These are phyloP conservation scores for Thermomucor indicae-seudaticae DNA, from an alignment of 371 early-diverging fungal genomes.

Conservation along the genomic window DNA sequence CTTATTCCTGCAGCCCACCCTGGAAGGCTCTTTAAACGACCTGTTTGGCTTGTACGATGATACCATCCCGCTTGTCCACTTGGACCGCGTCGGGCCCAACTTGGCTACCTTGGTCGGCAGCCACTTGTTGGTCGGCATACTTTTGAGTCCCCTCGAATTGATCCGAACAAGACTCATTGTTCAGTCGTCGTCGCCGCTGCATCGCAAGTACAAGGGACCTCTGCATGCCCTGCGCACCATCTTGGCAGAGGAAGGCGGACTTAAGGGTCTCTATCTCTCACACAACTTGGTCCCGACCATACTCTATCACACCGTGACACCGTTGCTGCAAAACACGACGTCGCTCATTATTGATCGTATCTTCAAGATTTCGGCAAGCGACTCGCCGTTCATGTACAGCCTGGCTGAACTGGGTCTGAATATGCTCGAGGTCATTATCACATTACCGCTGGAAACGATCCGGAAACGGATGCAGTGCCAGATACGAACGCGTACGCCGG, in stretches of 20 bases:
- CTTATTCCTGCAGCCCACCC: constrained; percentile 71
- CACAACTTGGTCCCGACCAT: constrained; percentile 73
- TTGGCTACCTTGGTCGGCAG: constrained; percentile 69
- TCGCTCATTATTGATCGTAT: constrained; percentile 72
- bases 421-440: constrained; percentile 68
- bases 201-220: constrained; percentile 78
- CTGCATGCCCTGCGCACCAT: constrained; percentile 73
- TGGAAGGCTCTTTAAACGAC: constrained; percentile 76
- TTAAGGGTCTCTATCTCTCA: constrained; percentile 64
- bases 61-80: constrained; percentile 67
- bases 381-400: constrained; percentile 65
- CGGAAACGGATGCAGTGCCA: constrained; percentile 85
- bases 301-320: constrained; percentile 68
- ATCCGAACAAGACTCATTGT: constrained; percentile 71
- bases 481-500: constrained; percentile 46
- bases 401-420: constrained; percentile 67
- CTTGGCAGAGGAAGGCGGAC: constrained; percentile 77
- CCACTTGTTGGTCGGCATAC: constrained; percentile 62
- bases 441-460: constrained; percentile 87
- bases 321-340: constrained; percentile 67
- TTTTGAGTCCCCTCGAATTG: constrained; percentile 80
- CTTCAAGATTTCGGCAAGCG: constrained; percentile 57
- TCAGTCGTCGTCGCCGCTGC: constrained; percentile 66
- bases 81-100: constrained; percentile 64
- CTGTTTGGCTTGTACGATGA: constrained; percentile 75